Conservation (phyloP, 2,329 filamentous ascomycete species). For the Pestalotiopsis sp. region DNA sequence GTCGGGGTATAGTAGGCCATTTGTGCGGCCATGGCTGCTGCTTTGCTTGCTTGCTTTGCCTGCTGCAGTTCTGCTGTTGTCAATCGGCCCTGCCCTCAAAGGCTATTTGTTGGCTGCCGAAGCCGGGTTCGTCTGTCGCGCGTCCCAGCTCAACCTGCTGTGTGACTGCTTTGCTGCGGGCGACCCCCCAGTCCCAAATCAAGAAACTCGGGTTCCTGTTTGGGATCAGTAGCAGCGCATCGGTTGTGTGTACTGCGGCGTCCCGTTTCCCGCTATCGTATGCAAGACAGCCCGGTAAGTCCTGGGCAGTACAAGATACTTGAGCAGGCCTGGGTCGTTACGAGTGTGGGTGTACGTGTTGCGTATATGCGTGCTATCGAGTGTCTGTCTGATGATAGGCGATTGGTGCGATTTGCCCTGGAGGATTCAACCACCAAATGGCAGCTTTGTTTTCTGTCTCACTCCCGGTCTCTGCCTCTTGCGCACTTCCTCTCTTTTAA, state of each 20-base stretch:
- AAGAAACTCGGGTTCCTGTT: neutral
- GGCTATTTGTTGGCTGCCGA: neutral
- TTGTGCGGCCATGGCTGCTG: constrained; percentile 23
- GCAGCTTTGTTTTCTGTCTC: neutral
- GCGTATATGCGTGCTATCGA: neutral
- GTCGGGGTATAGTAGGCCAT: constrained; percentile 23
- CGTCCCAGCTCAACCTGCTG: neutral
- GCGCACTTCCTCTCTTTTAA: neutral
- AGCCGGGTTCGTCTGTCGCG: neutral
- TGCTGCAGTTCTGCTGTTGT: neutral
- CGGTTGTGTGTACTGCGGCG: neutral
- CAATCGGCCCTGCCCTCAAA: neutral
- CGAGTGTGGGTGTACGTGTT: neutral
- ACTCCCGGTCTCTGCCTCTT: neutral
- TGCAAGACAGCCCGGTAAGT: neutral
- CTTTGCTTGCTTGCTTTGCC: neutral
- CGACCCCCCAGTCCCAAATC: neutral
- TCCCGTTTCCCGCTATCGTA: neutral
- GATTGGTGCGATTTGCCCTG: neutral
- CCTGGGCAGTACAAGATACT: neutral
- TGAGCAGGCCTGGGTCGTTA: neutral
- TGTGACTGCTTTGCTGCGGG: neutral
- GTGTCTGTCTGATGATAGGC: neutral
- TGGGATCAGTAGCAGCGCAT: neutral
- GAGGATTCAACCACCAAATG: neutral